Base-by-base conservation (phyloP, 1,284 basidiomycete genomes). In the Irpex sp. region DNA sequence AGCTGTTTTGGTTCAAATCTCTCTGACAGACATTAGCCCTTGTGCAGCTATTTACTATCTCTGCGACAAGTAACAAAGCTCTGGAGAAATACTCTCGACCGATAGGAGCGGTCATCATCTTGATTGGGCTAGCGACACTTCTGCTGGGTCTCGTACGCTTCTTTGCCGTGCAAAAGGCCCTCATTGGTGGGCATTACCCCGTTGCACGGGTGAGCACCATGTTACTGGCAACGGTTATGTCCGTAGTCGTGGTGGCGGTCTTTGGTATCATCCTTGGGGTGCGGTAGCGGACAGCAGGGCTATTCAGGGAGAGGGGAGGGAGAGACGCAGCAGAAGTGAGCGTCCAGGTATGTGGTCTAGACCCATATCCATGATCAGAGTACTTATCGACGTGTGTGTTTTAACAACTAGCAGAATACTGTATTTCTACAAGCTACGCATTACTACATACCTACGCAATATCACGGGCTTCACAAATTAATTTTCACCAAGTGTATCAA, bases 101-200 rank as follows among this genome's bases (percentile, higher is more conserved):
- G 1, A 72, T 89, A 2, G 86, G 87, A 4, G 82, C 84, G 5
- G 73, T 76, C 1, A 78, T 82, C 40, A 79, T 89, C 47, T 64
- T 76, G n/a, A 68, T 85, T 57, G 86, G 84, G 0, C 66, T 88
- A 8, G 66, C 77, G 5, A 81, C 86, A 13, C 78, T 88, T 5
- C 56, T 76, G 8, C 75, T 86, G 38, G 87, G 87, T 15, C 73
- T 81, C 2, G 66, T 71, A 7, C 79, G 86, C 5, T 89, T 85
- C 70, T 88, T 87, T 71, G 69, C 76, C 5, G 72, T 88, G 2
- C 86, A 88, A 70, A 71, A 75, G 6, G 80, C 84, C 3, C 75
- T 89, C 57, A 78, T 81, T 0, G 77, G 77, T 44, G 86, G 86
- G 7, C 72, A 78, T 40, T 89, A 85, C 69, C 86, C 86, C 5